Percentiles rank a stretch among this genome's conserved stretches.
Evolutionary conservation across 768 basidiomycete genomes (phyloP).

Genomic region (Suillus weaverae): DNA sequence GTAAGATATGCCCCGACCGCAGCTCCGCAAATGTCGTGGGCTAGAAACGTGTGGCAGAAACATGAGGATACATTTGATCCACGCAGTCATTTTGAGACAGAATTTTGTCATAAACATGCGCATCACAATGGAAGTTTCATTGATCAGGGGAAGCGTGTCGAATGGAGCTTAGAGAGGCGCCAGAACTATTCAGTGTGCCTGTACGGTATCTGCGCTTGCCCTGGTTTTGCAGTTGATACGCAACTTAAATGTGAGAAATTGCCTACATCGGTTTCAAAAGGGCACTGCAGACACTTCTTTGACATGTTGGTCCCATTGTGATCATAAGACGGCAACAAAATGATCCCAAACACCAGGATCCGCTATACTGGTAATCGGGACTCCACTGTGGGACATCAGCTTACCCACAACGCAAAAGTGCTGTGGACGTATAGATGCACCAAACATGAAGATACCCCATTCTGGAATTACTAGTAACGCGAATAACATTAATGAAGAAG

Average conservation of each 20-base stretch:
- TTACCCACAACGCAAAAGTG: slow-evolving; percentile 2
- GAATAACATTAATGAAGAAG: slow-evolving; percentile 2
- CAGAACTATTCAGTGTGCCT: slow-evolving; percentile 1
- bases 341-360: not conserved
- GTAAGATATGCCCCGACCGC: not conserved
- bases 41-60: not conserved
- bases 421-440: slow-evolving; percentile 1
- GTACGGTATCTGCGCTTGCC: not conserved
- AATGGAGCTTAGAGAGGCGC: slow-evolving; percentile 11
- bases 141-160: slow-evolving; percentile 25
- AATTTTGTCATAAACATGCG: slow-evolving; percentile 28
- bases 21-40: not conserved
- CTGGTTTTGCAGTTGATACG: not conserved
- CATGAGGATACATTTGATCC: slow-evolving; percentile 6
- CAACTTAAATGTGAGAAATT: not conserved
- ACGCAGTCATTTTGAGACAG: not conserved
- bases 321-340: not conserved
- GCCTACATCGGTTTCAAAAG: not conserved
- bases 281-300: slow-evolving; percentile 2
- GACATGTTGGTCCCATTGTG: not conserved
- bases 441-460: slow-evolving; percentile 3
- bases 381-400: slow-evolving; percentile 4
- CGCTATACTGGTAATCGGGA: not conserved
- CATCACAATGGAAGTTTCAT: slow-evolving; percentile 36
- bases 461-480: slow-evolving; percentile 4